phyloP scores from a whole-genome alignment of 202 grass and related monocot species.

The Sporobolus alterniflorus region DNA sequence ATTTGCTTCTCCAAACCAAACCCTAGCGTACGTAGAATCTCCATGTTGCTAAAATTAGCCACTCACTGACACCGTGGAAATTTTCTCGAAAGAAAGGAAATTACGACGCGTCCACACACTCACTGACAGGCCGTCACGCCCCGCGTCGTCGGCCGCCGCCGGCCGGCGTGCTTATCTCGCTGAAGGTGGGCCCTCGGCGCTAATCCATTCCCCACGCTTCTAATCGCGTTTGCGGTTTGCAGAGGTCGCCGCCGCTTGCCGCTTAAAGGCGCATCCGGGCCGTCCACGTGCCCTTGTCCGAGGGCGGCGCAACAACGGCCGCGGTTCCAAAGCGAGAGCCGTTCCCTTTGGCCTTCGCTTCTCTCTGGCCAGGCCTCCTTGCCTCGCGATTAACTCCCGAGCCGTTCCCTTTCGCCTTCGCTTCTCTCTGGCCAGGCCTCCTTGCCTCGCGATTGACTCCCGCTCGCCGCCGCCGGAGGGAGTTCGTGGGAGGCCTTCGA shows the following conservation, averaged over 20 bases:
- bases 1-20: background rate
- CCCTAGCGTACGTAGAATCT: background rate
- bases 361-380: background rate
- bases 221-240: conserved; percentile 33
- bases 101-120: background rate
- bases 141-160: background rate
- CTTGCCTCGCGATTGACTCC: conserved; percentile 18
- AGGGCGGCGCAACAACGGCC: background rate
- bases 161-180: background rate
- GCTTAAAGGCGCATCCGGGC: rapidly evolving
- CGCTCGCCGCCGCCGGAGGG: conserved; percentile 22
- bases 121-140: background rate
- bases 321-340: conserved; percentile 23
- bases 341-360: conserved; percentile 2
- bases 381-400: background rate
- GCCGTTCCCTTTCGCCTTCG: no score
- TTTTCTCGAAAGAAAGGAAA: no score
- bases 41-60: no score
- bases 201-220: background rate
- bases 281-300: conserved; percentile 18
- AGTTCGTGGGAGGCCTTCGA: background rate
- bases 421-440: background rate
- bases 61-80: no score
- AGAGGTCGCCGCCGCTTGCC: conserved; percentile 12
- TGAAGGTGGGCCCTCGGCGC: conserved; percentile 3